Evolutionary conservation across 192 early-diverging fungal genomes (phyloP).

Genomic region (Coemansia sp.): DNA sequence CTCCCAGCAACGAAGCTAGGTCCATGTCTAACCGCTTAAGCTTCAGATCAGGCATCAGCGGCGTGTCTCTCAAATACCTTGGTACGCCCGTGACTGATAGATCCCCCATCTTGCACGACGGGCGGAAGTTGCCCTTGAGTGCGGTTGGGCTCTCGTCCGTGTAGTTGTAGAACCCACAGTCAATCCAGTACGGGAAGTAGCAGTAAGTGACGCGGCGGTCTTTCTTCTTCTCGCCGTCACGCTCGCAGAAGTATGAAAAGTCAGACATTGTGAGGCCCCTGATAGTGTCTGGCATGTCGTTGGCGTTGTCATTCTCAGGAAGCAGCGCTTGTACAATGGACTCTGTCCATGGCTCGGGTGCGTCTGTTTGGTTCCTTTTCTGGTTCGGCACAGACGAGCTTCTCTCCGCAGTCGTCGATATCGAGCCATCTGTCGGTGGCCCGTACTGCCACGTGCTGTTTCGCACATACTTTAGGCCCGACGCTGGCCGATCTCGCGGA

Average conservation of each 20-base stretch:
- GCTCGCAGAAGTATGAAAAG: constrained; percentile 24
- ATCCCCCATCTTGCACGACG: constrained; percentile 43
- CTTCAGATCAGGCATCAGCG: constrained; percentile 27
- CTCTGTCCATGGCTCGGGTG: background rate
- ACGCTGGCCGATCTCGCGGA: background rate
- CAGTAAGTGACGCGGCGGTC: constrained; percentile 45
- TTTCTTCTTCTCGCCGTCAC: background rate
- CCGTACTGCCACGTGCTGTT: constrained; percentile 4
- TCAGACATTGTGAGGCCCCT: constrained; percentile 19
- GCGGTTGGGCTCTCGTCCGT: constrained; percentile 20
- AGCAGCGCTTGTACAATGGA: constrained; percentile 19
- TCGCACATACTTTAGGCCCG: background rate
- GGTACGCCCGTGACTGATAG: constrained; percentile 32
- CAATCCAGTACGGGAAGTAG: constrained; percentile 87
- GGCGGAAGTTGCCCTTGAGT: constrained; percentile 20
- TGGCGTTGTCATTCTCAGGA: constrained; percentile 14
- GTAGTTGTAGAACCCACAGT: constrained; percentile 81
- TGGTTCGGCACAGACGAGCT: background rate
- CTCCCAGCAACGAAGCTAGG: constrained; percentile 12
- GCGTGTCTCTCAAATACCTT: constrained; percentile 28
- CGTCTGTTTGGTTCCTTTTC: background rate
- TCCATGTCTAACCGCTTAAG: constrained; percentile 19
- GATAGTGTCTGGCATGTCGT: constrained; percentile 30
- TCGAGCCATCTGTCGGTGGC: background rate
- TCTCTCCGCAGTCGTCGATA: background rate